Base-by-base conservation (phyloP, 331 rosid genomes). In the Quercus phellos region DNA sequence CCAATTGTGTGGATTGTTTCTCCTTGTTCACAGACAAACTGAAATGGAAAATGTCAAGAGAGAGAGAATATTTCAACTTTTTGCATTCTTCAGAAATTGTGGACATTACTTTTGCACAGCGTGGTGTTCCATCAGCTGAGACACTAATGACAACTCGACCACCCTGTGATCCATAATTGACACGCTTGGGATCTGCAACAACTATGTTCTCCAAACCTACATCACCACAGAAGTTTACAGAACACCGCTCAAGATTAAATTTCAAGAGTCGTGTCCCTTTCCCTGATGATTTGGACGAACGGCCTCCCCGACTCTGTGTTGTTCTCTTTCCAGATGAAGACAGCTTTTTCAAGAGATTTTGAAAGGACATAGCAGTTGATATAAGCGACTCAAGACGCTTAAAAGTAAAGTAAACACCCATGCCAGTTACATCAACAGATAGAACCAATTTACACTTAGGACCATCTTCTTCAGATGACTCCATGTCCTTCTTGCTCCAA, bases 161-260 rank as follows among this genome's bases (percentile, higher is more conserved):
- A 77, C 99, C 99, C 70, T 93, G 99, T 80, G 97, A 91, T 77
- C 99, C 99, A 84, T 91, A 91, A 84, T 93, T 87, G 76, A 95
- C 96, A 35, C 93, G 92, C 86, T 95, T 95, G 74, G 99, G 96
- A 53, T 95, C 99, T 75, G 96, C 86, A 84, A 93, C 88, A 85
- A 73, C 79, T 24, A 84, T 77, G 78, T 85, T 93, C 77, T 90
- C 99, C 82, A 93, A 82, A 77, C 92, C 94, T 26, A 83, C 78
- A 79, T 95, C 98, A 72, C 94, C 94, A 92, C 93, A 87, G 76
- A 87, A 85, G 76, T 85, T 85, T 67, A 93, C 86, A 55, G 92
- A 91, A 84, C 98, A 95, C 69, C 85, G 81, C 79, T 95, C 96
- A 71, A 95, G 97, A 89, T 84, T 93, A 58, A 93, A 86, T 74